These are phyloP conservation scores for Umbelopsis sp. DNA, from an alignment of 192 early-diverging fungal species.

Conservation along the genomic window DNA sequence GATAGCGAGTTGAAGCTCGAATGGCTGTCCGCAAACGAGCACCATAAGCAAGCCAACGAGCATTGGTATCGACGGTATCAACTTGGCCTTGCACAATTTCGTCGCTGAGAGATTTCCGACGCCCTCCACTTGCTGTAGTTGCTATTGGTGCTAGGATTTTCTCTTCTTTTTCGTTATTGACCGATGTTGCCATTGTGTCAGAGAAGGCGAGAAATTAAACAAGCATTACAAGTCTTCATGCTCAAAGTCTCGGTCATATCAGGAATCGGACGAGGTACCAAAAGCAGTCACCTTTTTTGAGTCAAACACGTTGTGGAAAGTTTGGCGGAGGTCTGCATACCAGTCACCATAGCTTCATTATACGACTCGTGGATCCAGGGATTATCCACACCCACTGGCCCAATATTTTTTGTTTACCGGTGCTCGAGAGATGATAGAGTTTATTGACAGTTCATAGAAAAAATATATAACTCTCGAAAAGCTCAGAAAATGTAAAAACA, in stretches of 20 bases:
- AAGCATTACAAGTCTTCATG: background rate
- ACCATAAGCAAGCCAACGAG: slow-evolving; percentile 56
- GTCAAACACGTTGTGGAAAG: too few species aligned
- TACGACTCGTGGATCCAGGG: too few species aligned
- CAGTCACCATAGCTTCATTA: too few species aligned
- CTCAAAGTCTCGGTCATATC: background rate
- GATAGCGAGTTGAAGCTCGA: slow-evolving; percentile 47
- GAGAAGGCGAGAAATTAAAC: background rate
- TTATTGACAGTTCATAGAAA: too few species aligned
- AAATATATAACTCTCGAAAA: too few species aligned
- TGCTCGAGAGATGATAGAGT: too few species aligned
- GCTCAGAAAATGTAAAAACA: too few species aligned
- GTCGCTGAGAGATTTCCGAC: slow-evolving; percentile 1
- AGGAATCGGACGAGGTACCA: background rate
- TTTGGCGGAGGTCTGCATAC: too few species aligned
- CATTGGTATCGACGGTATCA: slow-evolving; percentile 47
- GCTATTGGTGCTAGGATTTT: background rate
- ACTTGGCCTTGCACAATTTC: slow-evolving; percentile 39
- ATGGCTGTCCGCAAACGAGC: slow-evolving; percentile 49
- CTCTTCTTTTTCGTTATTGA: background rate
- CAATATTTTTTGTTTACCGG: too few species aligned
- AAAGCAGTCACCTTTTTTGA: background rate
- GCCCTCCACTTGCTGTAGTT: background rate
- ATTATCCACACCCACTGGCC: too few species aligned
- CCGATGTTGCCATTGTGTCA: background rate